Percentiles rank a stretch among this genome's conserved stretches.
Evolutionary conservation across 2,329 filamentous ascomycete species (phyloP).

Genomic region (Scorias spongiosa): DNA sequence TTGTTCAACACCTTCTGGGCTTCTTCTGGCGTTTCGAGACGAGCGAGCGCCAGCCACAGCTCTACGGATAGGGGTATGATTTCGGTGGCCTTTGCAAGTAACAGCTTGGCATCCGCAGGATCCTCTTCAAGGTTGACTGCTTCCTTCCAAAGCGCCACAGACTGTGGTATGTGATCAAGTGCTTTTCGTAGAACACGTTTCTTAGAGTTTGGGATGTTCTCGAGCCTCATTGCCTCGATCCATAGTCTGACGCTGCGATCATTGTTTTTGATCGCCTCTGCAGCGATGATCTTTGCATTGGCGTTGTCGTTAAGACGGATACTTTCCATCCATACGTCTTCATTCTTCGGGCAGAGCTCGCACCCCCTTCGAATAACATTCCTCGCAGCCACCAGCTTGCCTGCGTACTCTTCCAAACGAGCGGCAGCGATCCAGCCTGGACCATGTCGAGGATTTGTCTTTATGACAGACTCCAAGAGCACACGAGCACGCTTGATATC

Average conservation of each 20-base stretch:
- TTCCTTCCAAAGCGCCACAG: constrained; percentile 95
- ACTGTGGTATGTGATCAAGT: constrained; percentile 82
- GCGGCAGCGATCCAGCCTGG: constrained; percentile 94
- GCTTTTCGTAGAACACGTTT: constrained; percentile 88
- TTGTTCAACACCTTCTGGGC: constrained; percentile 91
- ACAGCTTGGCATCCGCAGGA: constrained; percentile 67
- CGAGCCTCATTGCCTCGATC: constrained; percentile 90
- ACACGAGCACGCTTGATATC: constrained; percentile 90
- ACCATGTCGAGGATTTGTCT: constrained; percentile 88
- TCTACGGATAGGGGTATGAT: constrained; percentile 89
- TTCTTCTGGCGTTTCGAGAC: constrained; percentile 76
- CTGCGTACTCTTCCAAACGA: constrained; percentile 79
- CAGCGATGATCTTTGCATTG: constrained; percentile 94
- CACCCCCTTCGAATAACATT: constrained; percentile 81
- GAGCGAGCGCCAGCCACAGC: constrained; percentile 84
- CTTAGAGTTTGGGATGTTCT: constrained; percentile 67
- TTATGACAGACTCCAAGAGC: constrained; percentile 89
- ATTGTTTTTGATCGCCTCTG: constrained; percentile 84
- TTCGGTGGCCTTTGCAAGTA: constrained; percentile 89
- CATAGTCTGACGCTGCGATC: constrained; percentile 76
- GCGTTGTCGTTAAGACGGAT: constrained; percentile 63
- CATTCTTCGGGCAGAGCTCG: constrained; percentile 79
- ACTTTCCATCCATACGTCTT: constrained; percentile 92
- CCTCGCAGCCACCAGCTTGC: constrained; percentile 77
- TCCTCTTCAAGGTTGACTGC: constrained; percentile 92